Evolutionary conservation across 345 rosid genomes (phyloP).

Genomic region (Ricinus communis): DNA sequence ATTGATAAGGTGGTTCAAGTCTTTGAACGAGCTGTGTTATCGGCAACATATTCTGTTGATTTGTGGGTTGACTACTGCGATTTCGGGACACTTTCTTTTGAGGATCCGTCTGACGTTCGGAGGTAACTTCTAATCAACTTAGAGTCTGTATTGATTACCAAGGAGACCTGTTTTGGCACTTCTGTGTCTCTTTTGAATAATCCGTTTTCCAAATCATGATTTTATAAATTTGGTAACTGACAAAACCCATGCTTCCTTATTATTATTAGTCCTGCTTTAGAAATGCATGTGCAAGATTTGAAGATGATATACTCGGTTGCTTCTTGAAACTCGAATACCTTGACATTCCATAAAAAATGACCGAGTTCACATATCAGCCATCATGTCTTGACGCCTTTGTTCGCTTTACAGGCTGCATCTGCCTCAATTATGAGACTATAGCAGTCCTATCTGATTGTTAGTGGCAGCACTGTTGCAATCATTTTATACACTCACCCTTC

Average conservation of each 20-base stretch:
- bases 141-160: conserved; percentile 5
- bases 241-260: background rate
- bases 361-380: background rate
- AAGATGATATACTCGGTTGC: background rate
- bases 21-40: conserved; percentile 67
- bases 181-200: background rate
- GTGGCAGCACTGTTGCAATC: too few species aligned
- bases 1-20: conserved; percentile 59
- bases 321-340: background rate
- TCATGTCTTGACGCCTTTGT: background rate
- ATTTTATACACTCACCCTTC: too few species aligned
- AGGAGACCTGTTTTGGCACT: background rate
- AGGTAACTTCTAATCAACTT: conserved; percentile 44
- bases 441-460: background rate
- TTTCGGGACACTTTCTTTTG: conserved; percentile 52
- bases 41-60: conserved; percentile 69
- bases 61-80: conserved; percentile 78
- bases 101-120: conserved; percentile 67
- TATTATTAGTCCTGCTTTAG: background rate
- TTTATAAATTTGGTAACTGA: background rate
- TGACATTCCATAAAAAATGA: background rate
- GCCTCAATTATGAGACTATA: background rate
- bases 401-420: background rate
- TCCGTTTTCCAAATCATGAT: background rate
- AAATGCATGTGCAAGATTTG: background rate